A percentile compares a stretch with the other conserved stretches of the same genome.
Evolutionary conservation across 768 basidiomycete species (phyloP).

Genomic region (Suillus placidus): DNA sequence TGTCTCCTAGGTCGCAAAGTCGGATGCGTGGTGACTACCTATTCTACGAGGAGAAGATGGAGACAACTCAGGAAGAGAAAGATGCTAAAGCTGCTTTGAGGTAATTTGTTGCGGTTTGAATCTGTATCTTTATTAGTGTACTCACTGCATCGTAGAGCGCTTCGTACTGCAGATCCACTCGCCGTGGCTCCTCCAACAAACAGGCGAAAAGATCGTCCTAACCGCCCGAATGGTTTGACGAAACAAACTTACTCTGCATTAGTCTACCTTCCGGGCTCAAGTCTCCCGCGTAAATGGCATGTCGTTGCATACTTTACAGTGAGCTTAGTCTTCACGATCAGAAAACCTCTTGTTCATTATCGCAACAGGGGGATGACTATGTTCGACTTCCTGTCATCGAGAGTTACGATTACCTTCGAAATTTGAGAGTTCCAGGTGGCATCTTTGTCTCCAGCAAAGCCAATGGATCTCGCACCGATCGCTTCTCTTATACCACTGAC

Average conservation of each 20-base stretch:
- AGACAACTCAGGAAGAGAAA: constrained; percentile 77
- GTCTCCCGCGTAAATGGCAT: constrained; percentile 75
- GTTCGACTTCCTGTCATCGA: constrained; percentile 71
- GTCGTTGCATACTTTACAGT: constrained; percentile 84
- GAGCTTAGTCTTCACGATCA: constrained; percentile 24
- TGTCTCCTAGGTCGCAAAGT: constrained; percentile 69
- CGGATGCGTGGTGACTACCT: constrained; percentile 82
- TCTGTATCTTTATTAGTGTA: constrained; percentile 16
- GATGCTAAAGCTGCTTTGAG: constrained; percentile 80
- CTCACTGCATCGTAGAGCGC: constrained; percentile 43
- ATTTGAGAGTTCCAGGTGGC: constrained; percentile 66
- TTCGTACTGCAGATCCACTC: constrained; percentile 61
- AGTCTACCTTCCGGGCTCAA: constrained; percentile 62
- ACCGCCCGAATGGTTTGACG: constrained; percentile 79
- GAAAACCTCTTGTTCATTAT: constrained; percentile 9
- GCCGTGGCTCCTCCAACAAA: constrained; percentile 59
- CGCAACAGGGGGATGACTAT: constrained; percentile 66
- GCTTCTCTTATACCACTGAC: constrained; percentile 18
- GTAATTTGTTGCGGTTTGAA: constrained; percentile 38
- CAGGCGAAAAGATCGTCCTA: constrained; percentile 74
- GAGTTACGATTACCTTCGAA: constrained; percentile 72
- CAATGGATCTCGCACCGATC: constrained; percentile 34
- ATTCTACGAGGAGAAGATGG: constrained; percentile 84
- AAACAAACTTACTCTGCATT: constrained; percentile 86
- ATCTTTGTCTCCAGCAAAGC: constrained; percentile 75